phyloP scores from a whole-genome alignment of 2,329 filamentous ascomycete genomes.

The Macrophomina tecta region DNA sequence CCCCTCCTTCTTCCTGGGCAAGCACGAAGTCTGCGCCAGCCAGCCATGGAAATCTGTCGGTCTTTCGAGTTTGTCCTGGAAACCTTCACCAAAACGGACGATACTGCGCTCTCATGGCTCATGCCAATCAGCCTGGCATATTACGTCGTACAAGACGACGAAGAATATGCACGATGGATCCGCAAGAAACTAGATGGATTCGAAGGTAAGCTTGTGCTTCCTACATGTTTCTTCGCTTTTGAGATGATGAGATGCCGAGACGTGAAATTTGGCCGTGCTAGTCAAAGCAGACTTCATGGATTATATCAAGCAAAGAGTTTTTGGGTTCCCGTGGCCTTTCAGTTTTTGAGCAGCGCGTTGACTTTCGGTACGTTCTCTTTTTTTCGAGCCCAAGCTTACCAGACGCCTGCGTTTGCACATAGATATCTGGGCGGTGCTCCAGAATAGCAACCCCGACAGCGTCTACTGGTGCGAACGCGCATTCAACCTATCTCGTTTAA shows the following conservation, averaged over 20 bases:
- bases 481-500: background rate
- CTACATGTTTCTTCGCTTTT: background rate
- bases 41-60: slow-evolving; percentile 31
- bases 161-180: slow-evolving; percentile 28
- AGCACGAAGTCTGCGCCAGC: slow-evolving; percentile 22
- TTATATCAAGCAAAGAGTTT: background rate
- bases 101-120: slow-evolving; percentile 30
- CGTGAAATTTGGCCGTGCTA: background rate
- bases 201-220: slow-evolving; percentile 24
- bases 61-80: slow-evolving; percentile 29
- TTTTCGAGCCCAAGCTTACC: slow-evolving; percentile 5
- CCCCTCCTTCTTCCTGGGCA: slow-evolving; percentile 29
- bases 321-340: background rate
- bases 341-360: background rate
- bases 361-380: slow-evolving; percentile 8
- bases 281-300: background rate
- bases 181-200: slow-evolving; percentile 27
- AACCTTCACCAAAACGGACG: slow-evolving; percentile 4
- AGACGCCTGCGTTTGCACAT: background rate
- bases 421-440: slow-evolving; percentile 26
- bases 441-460: slow-evolving; percentile 18
- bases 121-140: slow-evolving; percentile 32
- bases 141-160: slow-evolving; percentile 28
- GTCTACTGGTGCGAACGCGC: slow-evolving; percentile 13
- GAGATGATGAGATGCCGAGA: slow-evolving; percentile 19